A percentile compares a stretch with the other conserved stretches of the same genome.
Conservation (phyloP, 1,284 basidiomycete species). For the Trametes pubescens region DNA sequence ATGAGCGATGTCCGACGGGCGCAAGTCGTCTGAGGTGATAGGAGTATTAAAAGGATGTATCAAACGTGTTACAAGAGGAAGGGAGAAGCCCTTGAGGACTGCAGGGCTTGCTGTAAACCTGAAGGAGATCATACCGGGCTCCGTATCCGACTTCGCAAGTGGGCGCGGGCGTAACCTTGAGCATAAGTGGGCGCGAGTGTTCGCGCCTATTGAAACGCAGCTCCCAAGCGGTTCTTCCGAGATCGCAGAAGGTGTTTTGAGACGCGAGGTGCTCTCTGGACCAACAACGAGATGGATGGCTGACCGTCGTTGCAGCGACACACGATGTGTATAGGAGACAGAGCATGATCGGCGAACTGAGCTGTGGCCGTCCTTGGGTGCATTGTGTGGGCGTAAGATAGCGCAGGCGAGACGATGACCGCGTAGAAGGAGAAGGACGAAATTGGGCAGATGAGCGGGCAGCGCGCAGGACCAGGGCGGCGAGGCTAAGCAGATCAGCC, state of each 20-base stretch:
- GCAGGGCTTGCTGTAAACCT: neutral
- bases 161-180: slow-evolving; percentile 20
- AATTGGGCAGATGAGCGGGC: slow-evolving; percentile 35
- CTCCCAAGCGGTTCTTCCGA: too few relatives aligned
- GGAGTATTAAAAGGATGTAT: too few relatives aligned
- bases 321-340: neutral
- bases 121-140: neutral
- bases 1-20: neutral
- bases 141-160: neutral
- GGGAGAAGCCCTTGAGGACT: neutral
- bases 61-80: too few relatives aligned
- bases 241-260: neutral
- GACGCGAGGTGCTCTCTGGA: neutral
- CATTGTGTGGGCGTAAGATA: slow-evolving; percentile 13
- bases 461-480: slow-evolving; percentile 34
- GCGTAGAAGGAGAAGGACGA: slow-evolving; percentile 19
- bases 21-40: neutral
- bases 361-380: slow-evolving; percentile 5
- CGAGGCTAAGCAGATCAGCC: slow-evolving; percentile 35
- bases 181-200: slow-evolving; percentile 10
- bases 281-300: neutral
- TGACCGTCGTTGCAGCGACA: too few relatives aligned
- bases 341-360: slow-evolving; percentile 1
- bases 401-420: slow-evolving; percentile 14
- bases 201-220: neutral